Base-by-base conservation (phyloP, 2,329 filamentous ascomycete genomes). In the Nannizzia gypsea region DNA sequence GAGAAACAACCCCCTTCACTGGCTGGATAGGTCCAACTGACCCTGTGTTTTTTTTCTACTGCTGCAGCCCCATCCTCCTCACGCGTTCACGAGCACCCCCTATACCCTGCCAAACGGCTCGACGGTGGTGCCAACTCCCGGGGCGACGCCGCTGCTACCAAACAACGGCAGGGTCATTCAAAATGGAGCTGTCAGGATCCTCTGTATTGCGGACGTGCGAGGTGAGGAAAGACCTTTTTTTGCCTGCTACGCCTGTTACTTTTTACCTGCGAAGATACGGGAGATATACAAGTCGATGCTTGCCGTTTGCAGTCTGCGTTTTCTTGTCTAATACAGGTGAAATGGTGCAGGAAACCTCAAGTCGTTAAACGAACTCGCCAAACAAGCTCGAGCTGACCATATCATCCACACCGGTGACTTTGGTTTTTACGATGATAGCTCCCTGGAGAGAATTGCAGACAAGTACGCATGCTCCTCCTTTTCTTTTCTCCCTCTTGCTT, bases 361-460 rank as follows among this genome's bases (percentile, higher is more conserved):
- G 77, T 96, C 93, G 66, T 80, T 99, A 69, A 99, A 99, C 77
- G 91, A 97, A 63, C 86, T 99, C 63, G 93, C 93, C 65, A 95
- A 89, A 76, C 88, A 93, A 72, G 92, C 93, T 64, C 88, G 88
- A 72, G 93, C 93, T 68, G 90, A 96, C 77, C 90, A 96, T 78
- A 96, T 99, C 75, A 90, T 99, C 70, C 93, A 99, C 76, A 99
- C 93, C 20, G 93, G 93, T 74, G 93, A 99, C 74, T 99, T 99
- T 73, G 93, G 93, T 64, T 99, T 99, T 78, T 99, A 99, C 78
- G 93, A 99, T 74, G 88, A 95, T 69, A 89, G 87, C 59, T 99
- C 93, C 38, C 80, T 99, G 66, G 92, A 97, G 70, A 87, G 93
- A 70, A 97, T 99, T 78, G 93, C 93, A 44, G 93, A 99, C 76